Conservation (phyloP, 306 rosid species). For the Dryas octopetala region DNA sequence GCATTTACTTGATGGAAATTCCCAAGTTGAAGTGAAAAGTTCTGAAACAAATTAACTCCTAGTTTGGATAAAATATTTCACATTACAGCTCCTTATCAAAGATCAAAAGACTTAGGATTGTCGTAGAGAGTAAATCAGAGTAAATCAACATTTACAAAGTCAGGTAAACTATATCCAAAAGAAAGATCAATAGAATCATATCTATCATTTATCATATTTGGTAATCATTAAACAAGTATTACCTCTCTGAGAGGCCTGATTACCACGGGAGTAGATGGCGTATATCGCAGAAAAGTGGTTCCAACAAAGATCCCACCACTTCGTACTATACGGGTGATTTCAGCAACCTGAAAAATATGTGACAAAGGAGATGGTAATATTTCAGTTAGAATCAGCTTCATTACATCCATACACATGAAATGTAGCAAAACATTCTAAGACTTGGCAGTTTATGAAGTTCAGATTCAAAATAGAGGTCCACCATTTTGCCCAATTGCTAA, state of each 20-base stretch:
- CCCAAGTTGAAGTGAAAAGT: background rate
- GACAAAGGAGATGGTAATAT: background rate
- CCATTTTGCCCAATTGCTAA: background rate
- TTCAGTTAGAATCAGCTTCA: constrained; percentile 19
- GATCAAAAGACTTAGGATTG: background rate
- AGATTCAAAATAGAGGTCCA: constrained; percentile 4
- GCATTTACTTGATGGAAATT: background rate
- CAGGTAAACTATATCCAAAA: background rate
- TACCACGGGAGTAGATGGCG: constrained; percentile 60
- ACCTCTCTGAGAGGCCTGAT: constrained; percentile 59
- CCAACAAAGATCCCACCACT: constrained; percentile 89
- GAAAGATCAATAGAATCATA: constrained; percentile 1
- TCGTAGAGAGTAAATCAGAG: background rate
- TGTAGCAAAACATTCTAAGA: background rate
- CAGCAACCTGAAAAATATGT: constrained; percentile 57
- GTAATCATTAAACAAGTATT: constrained; percentile 14
- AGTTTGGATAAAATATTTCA: background rate
- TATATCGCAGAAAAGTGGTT: constrained; percentile 77
- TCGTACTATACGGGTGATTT: constrained; percentile 66
- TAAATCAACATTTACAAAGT: background rate
- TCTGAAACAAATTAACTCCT: background rate
- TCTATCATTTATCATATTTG: constrained; percentile 2
- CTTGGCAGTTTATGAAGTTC: background rate
- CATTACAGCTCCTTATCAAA: background rate
- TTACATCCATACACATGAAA: background rate